phyloP scores from a whole-genome alignment of 768 basidiomycete species.

The Leccinum longicurvipes region DNA sequence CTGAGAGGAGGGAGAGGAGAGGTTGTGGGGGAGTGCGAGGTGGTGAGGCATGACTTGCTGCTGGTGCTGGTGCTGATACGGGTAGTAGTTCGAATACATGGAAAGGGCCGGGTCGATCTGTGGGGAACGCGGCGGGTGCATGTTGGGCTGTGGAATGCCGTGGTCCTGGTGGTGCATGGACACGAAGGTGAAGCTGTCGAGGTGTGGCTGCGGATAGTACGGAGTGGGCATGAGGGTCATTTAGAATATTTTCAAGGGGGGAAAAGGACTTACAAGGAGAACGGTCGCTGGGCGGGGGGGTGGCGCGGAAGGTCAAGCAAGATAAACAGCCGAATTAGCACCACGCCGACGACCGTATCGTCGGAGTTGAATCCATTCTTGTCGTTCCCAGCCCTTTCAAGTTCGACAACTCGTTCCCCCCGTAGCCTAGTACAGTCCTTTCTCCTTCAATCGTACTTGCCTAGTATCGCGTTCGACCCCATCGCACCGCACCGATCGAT shows the following conservation, averaged over 20 bases:
- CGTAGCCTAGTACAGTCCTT: neutral
- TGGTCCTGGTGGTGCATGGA: constrained; percentile 46
- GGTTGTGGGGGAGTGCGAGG: constrained; percentile 52
- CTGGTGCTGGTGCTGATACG: constrained; percentile 44
- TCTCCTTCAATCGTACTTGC: too few species aligned
- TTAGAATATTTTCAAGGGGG: neutral
- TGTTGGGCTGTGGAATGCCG: constrained; percentile 34
- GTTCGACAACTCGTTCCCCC: neutral
- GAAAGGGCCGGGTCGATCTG: constrained; percentile 70
- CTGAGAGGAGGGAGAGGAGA: constrained; percentile 78
- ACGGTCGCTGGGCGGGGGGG: neutral
- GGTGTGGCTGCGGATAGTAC: constrained; percentile 21
- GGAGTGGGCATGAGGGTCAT: constrained; percentile 19
- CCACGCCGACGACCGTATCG: neutral
- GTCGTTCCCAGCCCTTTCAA: neutral
- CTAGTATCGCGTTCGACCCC: too few species aligned
- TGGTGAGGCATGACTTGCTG: constrained; percentile 53
- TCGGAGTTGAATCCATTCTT: neutral
- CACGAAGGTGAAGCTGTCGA: constrained; percentile 39
- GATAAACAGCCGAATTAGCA: neutral
- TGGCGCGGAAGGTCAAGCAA: neutral
- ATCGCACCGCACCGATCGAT: neutral
- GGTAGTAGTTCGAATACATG: constrained; percentile 64
- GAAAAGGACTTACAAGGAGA: constrained; percentile 6
- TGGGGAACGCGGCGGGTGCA: constrained; percentile 51